Conservation (phyloP, 768 basidiomycete species). For the Tricholoma hemisulphureum region DNA sequence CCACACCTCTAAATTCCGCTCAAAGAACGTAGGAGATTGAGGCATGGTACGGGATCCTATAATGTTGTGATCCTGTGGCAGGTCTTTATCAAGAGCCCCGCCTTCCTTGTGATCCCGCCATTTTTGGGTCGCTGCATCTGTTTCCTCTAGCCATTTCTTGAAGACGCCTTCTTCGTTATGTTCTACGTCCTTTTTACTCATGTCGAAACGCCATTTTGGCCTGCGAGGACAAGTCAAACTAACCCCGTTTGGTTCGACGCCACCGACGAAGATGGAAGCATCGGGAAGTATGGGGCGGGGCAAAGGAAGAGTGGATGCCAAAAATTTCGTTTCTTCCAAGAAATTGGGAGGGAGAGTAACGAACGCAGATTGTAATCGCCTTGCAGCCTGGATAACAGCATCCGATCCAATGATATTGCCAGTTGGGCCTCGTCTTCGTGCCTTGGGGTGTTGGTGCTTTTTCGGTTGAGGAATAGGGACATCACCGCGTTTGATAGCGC, state of each 20-base stretch:
- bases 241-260: constrained; percentile 15
- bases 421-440: constrained; percentile 30
- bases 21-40: constrained; percentile 74
- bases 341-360: constrained; percentile 57
- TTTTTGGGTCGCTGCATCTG: constrained; percentile 52
- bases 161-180: constrained; percentile 85
- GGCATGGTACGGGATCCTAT: constrained; percentile 38
- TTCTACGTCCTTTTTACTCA: constrained; percentile 88
- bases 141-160: constrained; percentile 71
- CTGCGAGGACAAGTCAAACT: constrained; percentile 56
- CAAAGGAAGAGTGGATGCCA: constrained; percentile 55
- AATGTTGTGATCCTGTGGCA: constrained; percentile 5
- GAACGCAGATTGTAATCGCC: constrained; percentile 69
- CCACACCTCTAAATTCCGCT: constrained; percentile 94
- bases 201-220: constrained; percentile 85
- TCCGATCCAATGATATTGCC: constrained; percentile 26
- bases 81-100: constrained; percentile 13
- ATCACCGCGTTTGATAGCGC: constrained; percentile 84
- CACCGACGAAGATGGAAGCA: constrained; percentile 35
- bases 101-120: constrained; percentile 42
- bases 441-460: constrained; percentile 25
- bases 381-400: constrained; percentile 39
- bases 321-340: constrained; percentile 54
- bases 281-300: constrained; percentile 52
- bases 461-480: constrained; percentile 38